Evolutionary conservation across 305 asterid species (phyloP), one percentile per base, ranked within the genome.

Genomic region (Petunia hybrid): DNA sequence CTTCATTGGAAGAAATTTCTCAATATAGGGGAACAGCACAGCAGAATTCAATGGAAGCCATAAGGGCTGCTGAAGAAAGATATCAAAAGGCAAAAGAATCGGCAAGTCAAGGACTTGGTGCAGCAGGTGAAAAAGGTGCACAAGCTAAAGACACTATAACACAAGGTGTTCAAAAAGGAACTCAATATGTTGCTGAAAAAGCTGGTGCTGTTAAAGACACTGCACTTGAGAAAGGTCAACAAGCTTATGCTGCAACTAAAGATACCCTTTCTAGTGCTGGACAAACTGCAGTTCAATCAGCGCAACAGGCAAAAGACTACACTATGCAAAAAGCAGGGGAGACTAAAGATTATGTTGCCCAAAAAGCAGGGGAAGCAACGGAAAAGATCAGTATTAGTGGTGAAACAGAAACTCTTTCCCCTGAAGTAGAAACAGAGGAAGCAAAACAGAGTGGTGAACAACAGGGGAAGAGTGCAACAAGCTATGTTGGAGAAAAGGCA

Each of bases 1-100:
- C 84, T 1, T 85, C 95, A 0, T 65, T 94, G 84, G 97, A 94
- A 71, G 97, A 94, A 83, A 78, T 92, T 3, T 82, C 93, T 0
- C 81, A 83, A 3, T 36, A 87, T 77, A 89, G 97, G 80, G 87
- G 82, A 22, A 40, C 83, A 4, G 97, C 97, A 7, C 98, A 94
- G 73, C 92, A 92, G 87, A 91, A 89, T 0, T 91, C 96, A 0
- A 59, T 68, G 53, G 92, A 91, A 12, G 89, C 94, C 0, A 85
- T 91, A 48, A 81, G 87, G 22, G 93, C 91, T 0, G 95, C 97
- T 1, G 89, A 88, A 68, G 88, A 91, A 69, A n/a, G 81, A 77
- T 55, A 12, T n/a, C 22, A 48, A 77, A 3, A 70, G 57, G 61
- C 68, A 84, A 77, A 81, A 59, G 89, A 62, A 46, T 36, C 87